Evolutionary conservation across 1,139 yeast species (phyloP).

Genomic region (Tardiomyces depauwii): DNA sequence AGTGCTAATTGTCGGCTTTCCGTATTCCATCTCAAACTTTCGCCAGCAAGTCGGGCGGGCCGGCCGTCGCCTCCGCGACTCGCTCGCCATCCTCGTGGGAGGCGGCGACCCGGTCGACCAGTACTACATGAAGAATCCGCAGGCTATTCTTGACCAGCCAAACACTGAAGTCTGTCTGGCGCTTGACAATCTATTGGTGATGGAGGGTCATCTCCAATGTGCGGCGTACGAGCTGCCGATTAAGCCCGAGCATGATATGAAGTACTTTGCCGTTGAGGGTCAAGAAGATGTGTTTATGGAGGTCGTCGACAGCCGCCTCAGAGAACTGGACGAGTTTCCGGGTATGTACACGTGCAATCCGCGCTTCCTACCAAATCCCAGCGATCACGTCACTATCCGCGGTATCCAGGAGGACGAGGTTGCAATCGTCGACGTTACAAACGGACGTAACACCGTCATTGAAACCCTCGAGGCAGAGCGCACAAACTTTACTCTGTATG

Average conservation of each 20-base stretch:
- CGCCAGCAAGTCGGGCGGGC: constrained; percentile 97
- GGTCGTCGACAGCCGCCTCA: constrained; percentile 8
- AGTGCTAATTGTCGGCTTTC: constrained; percentile 87
- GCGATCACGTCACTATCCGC: constrained; percentile 44
- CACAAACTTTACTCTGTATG: constrained; percentile 83
- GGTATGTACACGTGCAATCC: constrained; percentile 26
- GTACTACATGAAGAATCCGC: constrained; percentile 63
- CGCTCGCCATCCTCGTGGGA: constrained; percentile 74
- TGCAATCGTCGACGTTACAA: constrained; percentile 84
- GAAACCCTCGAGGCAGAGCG: constrained; percentile 89
- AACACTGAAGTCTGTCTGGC: constrained; percentile 35
- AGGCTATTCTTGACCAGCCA: constrained; percentile 40
- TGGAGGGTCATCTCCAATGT: constrained; percentile 84
- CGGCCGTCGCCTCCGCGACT: constrained; percentile 67
- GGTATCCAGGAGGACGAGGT: constrained; percentile 63
- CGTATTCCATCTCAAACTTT: constrained; percentile 71
- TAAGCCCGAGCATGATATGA: constrained; percentile 36
- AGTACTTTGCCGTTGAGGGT: constrained; percentile 37
- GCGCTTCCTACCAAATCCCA: constrained; percentile 68
- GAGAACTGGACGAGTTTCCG: constrained; percentile 5
- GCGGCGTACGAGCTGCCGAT: constrained; percentile 84
- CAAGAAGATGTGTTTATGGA: constrained; percentile 1
- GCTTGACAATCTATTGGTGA: constrained; percentile 43
- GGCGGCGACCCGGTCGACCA: constrained; percentile 83
- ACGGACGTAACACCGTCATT: constrained; percentile 58